These are phyloP conservation scores for Oligophagozyma castellii DNA, from an alignment of 1,139 yeast genomes.

Conservation along the genomic window DNA sequence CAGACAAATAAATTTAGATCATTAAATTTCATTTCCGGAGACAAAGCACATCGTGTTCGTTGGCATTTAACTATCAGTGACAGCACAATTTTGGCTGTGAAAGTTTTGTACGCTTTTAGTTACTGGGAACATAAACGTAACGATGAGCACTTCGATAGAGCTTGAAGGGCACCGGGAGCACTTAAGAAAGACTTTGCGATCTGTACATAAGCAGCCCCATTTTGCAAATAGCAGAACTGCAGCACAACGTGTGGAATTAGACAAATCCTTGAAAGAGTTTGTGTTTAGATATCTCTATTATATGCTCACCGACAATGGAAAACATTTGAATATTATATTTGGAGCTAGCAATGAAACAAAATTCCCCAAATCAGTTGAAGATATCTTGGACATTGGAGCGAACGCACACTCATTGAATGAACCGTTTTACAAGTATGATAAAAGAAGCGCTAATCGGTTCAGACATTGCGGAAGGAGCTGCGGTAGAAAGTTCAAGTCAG, in stretches of 20 bases:
- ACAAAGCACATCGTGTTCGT: too few relatives aligned
- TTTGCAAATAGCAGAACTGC: conserved; percentile 17
- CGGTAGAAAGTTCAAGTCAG: conserved; percentile 42
- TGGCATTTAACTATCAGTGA: too few relatives aligned
- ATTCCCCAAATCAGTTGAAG: conserved; percentile 11
- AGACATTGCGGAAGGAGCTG: conserved; percentile 43
- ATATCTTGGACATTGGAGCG: conserved; percentile 7
- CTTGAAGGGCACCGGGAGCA: too few relatives aligned
- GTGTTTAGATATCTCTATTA: conserved; percentile 17
- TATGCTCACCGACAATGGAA: conserved; percentile 14
- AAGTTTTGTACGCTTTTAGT: too few relatives aligned
- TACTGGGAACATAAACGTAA: too few relatives aligned
- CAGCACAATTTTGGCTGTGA: too few relatives aligned
- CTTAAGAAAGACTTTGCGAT: conserved; percentile 8
- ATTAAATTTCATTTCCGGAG: too few relatives aligned
- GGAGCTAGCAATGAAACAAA: conserved; percentile 4
- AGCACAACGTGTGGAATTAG: conserved; percentile 19
- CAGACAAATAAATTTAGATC: too few relatives aligned
- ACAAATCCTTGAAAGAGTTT: conserved; percentile 13
- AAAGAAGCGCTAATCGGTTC: conserved; percentile 8
- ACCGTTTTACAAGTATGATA: conserved; percentile 12
- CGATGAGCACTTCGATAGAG: too few relatives aligned
- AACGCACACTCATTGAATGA: conserved; percentile 5
- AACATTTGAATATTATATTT: conserved; percentile 12
- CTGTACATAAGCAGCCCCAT: conserved; percentile 12